Base-by-base conservation (phyloP, 345 rosid species). In the Firmiana major region DNA sequence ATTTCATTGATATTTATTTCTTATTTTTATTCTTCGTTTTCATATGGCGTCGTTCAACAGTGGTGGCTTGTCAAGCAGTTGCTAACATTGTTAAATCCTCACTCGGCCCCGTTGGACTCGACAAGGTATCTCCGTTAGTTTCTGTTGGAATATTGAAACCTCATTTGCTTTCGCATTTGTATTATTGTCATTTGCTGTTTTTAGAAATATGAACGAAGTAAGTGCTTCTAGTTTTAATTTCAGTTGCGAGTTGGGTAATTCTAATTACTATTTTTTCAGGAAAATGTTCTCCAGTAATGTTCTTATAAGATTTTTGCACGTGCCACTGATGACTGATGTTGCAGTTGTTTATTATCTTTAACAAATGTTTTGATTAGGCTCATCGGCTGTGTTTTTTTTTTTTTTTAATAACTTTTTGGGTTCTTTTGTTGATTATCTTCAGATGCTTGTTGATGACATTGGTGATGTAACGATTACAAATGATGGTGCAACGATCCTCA, bases 361-460 rank as follows among this genome's bases (percentile, higher is more conserved):
- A 17, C 5, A 46, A 22, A 51, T 17, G 8, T 51, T 51, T 51
- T 53, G 22, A 11, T 60, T 26, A 22, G 71, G 22, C 2, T 53
- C 57, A 7, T 17, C 9, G 7, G 22, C 26, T 28, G 22, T 48
- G 55, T 17, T 1, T 7, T 17, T 12, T 49, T 49, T 49, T 38
- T 26, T 49, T 13, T 16, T 51, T 17, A 51, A 40, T 63, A n/a
- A 57, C 26, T 36, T 60, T 43, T 16, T 28, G 15, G 40, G 40
- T 38, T 38, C 4, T 31, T 51, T 45, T 11, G 40, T 31, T 54
- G 40, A 45, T 76, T 58, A 0, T 26, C 76, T 78, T 34, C 75
- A 95, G 99, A 93, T 93, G 99, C 84, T 93, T 46, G 99, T 95
- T 57, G 98, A 95, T 87, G 98, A 95, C 82, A 90, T 91, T 75